phyloP scores from a whole-genome alignment of 768 basidiomycete species.

The Leucocoprinus leucothites region DNA sequence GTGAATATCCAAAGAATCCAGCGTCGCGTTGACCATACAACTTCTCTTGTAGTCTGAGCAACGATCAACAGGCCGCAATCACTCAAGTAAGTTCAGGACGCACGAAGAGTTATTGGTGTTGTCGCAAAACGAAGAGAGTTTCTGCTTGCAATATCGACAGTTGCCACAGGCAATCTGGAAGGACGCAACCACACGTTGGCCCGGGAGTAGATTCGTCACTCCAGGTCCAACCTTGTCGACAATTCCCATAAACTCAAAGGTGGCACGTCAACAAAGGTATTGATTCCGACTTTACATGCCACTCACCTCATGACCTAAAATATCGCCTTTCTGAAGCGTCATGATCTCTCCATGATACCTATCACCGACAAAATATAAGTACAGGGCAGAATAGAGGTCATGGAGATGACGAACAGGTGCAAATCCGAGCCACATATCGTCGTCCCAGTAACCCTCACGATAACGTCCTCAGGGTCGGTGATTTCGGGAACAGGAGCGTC shows the following conservation, averaged over 20 bases:
- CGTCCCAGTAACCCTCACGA: conserved; percentile 71
- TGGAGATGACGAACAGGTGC: conserved; percentile 36
- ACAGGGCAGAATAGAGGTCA: not conserved
- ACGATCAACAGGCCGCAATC: not conserved
- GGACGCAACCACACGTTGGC: conserved; percentile 73
- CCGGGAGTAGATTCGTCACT: conserved; percentile 56
- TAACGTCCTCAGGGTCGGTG: conserved; percentile 72
- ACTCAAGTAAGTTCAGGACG: conserved; percentile 22
- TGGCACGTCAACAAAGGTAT: not conserved
- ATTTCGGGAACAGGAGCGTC: conserved; percentile 49
- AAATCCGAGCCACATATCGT: conserved; percentile 72
- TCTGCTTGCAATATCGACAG: conserved; percentile 71
- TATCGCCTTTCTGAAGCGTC: conserved; percentile 68
- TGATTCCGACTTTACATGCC: not conserved
- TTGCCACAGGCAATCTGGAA: conserved; percentile 79
- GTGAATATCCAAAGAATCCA: conserved; percentile 71
- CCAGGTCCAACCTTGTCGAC: conserved; percentile 64
- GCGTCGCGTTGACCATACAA: conserved; percentile 70
- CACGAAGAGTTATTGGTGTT: conserved; percentile 64
- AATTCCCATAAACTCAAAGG: conserved; percentile 56
- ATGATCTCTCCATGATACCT: conserved; percentile 67
- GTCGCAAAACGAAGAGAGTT: conserved; percentile 71
- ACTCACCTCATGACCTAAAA: conserved; percentile 65
- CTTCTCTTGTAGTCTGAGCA: conserved; percentile 43
- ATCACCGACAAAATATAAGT: not conserved